These are phyloP conservation scores for Populus davidiana DNA, from an alignment of 345 rosid genomes.

Conservation along the genomic window DNA sequence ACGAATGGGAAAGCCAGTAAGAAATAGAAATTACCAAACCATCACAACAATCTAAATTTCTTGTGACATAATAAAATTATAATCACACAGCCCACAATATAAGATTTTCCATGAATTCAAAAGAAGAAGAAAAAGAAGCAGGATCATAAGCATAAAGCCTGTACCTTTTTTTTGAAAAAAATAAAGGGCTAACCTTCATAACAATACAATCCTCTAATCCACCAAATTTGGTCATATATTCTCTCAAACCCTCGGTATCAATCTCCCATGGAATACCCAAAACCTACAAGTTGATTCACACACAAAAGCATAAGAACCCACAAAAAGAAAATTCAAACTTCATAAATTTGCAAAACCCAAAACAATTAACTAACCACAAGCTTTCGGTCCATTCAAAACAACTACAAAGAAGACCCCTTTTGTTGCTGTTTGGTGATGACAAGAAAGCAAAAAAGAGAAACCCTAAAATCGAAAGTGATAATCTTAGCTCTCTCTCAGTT, in stretches of 20 bases:
- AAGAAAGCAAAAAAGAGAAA: conserved; percentile 20
- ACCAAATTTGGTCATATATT: conserved; percentile 89
- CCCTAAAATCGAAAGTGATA: conserved; percentile 47
- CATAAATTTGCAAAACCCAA: neutral
- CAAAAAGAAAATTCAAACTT: neutral
- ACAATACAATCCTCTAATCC: conserved; percentile 97
- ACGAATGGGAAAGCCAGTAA: neutral
- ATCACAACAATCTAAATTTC: too few species aligned
- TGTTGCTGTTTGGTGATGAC: neutral
- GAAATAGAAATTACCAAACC: neutral
- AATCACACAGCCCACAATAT: neutral
- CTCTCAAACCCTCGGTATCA: conserved; percentile 83
- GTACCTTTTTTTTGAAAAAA: neutral
- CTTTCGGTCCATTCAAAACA: conserved; percentile 61
- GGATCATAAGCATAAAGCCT: neutral
- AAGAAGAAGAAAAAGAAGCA: neutral
- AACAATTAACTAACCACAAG: conserved; percentile 59
- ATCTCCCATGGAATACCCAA: conserved; percentile 98
- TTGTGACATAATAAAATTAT: neutral
- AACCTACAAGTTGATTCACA: conserved; percentile 42
- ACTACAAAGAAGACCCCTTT: neutral
- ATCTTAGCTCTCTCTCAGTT: conserved; percentile 21
- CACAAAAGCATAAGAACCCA: neutral
- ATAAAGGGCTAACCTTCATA: conserved; percentile 64
- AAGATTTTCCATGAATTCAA: neutral